phyloP scores from a whole-genome alignment of 371 early-diverging fungal genomes.

The Batkoa obscura region DNA sequence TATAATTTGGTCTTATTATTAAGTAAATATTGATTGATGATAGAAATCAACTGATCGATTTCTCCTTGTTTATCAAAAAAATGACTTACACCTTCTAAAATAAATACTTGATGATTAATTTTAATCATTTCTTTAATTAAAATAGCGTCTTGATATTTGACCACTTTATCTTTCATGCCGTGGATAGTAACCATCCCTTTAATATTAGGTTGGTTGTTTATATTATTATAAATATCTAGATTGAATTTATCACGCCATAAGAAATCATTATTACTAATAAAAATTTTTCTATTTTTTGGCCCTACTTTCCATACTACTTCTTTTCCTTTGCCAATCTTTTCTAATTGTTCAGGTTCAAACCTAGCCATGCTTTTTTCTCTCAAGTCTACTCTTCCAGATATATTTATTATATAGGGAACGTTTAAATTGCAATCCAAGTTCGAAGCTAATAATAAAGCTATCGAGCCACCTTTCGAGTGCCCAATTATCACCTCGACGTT shows the following conservation, averaged over 20 bases:
- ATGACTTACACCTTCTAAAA: too few species aligned
- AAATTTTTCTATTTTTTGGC: background rate
- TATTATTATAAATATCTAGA: background rate
- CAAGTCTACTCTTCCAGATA: background rate
- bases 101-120: too few species aligned
- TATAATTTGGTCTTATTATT: too few species aligned
- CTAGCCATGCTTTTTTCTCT: background rate
- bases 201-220: background rate
- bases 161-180: conserved; percentile 9
- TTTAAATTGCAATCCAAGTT: background rate
- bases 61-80: too few species aligned
- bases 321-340: background rate
- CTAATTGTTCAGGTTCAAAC: background rate
- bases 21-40: too few species aligned
- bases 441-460: background rate
- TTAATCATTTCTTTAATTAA: too few species aligned
- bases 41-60: too few species aligned
- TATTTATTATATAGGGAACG: background rate
- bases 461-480: conserved; percentile 2
- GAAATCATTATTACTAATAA: background rate
- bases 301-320: background rate
- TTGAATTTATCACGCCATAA: background rate
- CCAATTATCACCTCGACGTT: background rate
- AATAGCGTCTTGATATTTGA: conserved; percentile 3
- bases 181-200: conserved; percentile 9